These are phyloP conservation scores for Populus trichocarpa DNA, from an alignment of 441 rosid species.

Conservation along the genomic window DNA sequence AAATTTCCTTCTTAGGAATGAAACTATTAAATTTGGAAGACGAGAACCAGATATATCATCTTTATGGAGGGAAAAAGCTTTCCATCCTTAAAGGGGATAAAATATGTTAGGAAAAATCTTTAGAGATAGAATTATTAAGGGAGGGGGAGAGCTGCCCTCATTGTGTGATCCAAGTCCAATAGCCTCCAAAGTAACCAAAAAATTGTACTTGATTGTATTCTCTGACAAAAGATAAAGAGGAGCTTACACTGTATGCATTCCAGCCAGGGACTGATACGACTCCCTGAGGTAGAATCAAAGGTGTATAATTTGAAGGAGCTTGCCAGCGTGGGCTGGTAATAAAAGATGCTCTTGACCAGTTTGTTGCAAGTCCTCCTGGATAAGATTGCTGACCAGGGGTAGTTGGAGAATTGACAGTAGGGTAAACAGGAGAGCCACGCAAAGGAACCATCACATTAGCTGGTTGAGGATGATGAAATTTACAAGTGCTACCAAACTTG, in stretches of 20 bases:
- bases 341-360: conserved; percentile 92
- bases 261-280: conserved; percentile 91
- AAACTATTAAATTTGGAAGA: too few relatives aligned
- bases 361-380: conserved; percentile 51
- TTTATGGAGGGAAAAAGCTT: not conserved
- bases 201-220: not conserved
- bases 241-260: conserved; percentile 87
- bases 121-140: not conserved
- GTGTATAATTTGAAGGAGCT: conserved; percentile 81
- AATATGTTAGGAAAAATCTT: not conserved
- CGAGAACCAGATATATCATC: not conserved
- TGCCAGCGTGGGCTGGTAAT: conserved; percentile 98
- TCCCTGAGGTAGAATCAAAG: conserved; percentile 89
- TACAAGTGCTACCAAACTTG: conserved; percentile 93
- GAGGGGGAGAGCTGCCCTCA: not conserved
- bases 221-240: not conserved
- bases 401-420: conserved; percentile 70
- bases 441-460: conserved; percentile 76
- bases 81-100: not conserved
- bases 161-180: not conserved
- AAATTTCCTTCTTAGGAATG: not conserved
- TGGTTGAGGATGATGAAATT: conserved; percentile 97
- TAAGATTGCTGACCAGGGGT: conserved; percentile 79
- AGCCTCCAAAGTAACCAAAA: not conserved
- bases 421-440: conserved; percentile 75